Percentiles rank a stretch among this genome's conserved stretches.
Conservation (phyloP, 73 alveolate genomes). For the Paramecium tetraurelia region DNA sequence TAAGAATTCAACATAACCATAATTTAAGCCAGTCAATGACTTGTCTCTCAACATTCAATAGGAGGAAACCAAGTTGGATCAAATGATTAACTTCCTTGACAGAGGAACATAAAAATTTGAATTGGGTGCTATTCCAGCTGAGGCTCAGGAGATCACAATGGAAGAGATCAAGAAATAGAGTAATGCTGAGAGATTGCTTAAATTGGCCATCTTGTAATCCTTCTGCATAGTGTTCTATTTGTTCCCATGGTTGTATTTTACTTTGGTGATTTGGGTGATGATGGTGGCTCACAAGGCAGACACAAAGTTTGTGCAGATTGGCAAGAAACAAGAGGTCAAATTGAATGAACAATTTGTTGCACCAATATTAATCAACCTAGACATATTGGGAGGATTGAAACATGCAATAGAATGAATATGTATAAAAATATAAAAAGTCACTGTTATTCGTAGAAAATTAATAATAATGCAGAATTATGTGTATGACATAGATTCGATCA, state of each 20-base stretch:
- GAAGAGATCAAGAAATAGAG: neutral
- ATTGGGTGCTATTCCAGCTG: neutral
- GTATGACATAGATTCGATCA: slow-evolving; percentile 46
- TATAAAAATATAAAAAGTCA: neutral
- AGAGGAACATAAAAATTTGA: neutral
- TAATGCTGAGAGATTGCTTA: neutral
- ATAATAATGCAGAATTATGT: slow-evolving; percentile 38
- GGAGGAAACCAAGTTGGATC: neutral
- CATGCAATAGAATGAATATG: neutral
- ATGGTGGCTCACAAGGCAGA: neutral
- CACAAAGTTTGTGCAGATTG: neutral
- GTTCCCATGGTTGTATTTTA: neutral
- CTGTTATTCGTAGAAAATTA: neutral
- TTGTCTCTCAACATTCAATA: neutral
- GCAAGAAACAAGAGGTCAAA: neutral
- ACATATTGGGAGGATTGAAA: neutral
- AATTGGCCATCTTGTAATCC: neutral
- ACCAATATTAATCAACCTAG: neutral
- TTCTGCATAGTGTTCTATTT: neutral
- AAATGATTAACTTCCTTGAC: neutral
- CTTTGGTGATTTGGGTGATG: neutral
- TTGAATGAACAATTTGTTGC: neutral
- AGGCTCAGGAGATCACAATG: neutral
- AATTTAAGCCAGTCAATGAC: neutral
- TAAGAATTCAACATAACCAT: neutral